These are phyloP conservation scores for Wickerhamiella azymoides DNA, from an alignment of 805 yeast genomes.

Conservation along the genomic window DNA sequence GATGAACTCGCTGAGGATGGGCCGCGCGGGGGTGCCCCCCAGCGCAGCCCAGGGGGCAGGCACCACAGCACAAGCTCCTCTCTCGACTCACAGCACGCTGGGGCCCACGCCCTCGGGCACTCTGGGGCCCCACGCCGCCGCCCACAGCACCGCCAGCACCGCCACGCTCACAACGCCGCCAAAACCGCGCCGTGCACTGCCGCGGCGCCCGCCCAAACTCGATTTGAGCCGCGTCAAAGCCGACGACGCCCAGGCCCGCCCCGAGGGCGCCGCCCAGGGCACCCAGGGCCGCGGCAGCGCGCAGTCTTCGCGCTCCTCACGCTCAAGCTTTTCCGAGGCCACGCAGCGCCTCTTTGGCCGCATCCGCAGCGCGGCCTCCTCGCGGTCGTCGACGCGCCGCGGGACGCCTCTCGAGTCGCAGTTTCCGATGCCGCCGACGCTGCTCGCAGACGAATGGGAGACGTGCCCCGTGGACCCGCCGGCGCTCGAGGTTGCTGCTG, in stretches of 20 bases:
- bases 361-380: constrained; percentile 2
- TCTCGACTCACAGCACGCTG: too few species aligned
- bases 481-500: constrained; percentile 9
- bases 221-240: constrained; percentile 1
- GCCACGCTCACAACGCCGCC: not conserved
- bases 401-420: not conserved
- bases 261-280: not conserved
- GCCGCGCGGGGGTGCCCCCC: too few species aligned
- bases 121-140: too few species aligned
- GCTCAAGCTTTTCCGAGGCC: constrained; percentile 2
- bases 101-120: too few species aligned
- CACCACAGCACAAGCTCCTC: too few species aligned
- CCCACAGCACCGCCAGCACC: too few species aligned
- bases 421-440: not conserved
- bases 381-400: not conserved
- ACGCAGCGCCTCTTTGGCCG: constrained; percentile 3
- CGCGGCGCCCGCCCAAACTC: not conserved
- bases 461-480: constrained; percentile 12
- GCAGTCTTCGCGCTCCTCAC: constrained; percentile 2
- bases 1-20: not conserved
- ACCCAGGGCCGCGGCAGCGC: too few species aligned
- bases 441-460: constrained; percentile 6
- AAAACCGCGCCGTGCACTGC: not conserved
- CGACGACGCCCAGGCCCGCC: not conserved
- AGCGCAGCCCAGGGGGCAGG: too few species aligned